phyloP scores from a whole-genome alignment of 768 basidiomycete genomes.

The Tephrocybe sp. region DNA sequence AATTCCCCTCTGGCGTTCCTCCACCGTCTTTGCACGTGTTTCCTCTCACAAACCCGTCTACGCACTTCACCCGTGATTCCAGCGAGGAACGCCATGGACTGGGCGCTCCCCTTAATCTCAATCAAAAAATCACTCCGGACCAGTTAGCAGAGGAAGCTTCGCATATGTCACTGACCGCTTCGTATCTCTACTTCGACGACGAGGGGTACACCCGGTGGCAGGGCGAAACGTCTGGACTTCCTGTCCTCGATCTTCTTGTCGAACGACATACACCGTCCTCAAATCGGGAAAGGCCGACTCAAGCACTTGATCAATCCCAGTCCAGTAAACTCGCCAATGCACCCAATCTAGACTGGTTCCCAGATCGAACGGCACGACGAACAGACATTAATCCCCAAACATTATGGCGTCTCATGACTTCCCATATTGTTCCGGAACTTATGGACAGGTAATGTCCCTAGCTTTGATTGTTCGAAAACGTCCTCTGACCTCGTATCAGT shows the following conservation, averaged over 20 bases:
- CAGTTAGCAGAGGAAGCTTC: slow-evolving; percentile 57
- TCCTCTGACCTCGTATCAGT: slow-evolving; percentile 33
- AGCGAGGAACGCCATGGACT: slow-evolving; percentile 42
- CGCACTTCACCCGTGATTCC: slow-evolving; percentile 61
- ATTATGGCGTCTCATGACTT: slow-evolving; percentile 85
- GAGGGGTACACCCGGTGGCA: slow-evolving; percentile 89
- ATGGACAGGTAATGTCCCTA: slow-evolving; percentile 79
- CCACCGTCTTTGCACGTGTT: slow-evolving; percentile 77
- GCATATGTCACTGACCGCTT: slow-evolving; percentile 68
- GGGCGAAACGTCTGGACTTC: slow-evolving; percentile 91
- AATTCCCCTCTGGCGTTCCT: slow-evolving; percentile 57
- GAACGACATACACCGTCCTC: slow-evolving; percentile 57
- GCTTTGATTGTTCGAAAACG: slow-evolving; percentile 13
- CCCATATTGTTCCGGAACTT: slow-evolving; percentile 82
- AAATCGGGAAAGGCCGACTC: slow-evolving; percentile 24
- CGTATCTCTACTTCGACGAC: slow-evolving; percentile 85
- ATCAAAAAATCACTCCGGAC: slow-evolving; percentile 37
- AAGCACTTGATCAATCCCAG: slow-evolving; percentile 25
- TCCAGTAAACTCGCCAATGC: slow-evolving; percentile 30
- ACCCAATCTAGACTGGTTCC: slow-evolving; percentile 71
- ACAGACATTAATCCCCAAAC: slow-evolving; percentile 86
- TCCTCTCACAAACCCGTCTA: slow-evolving; percentile 80
- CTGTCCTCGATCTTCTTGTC: slow-evolving; percentile 80
- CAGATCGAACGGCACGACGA: slow-evolving; percentile 71
- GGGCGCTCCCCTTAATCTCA: slow-evolving; percentile 40